Conservation (phyloP, 2,329 filamentous ascomycete species). For the Herpotrichia juniperi region DNA sequence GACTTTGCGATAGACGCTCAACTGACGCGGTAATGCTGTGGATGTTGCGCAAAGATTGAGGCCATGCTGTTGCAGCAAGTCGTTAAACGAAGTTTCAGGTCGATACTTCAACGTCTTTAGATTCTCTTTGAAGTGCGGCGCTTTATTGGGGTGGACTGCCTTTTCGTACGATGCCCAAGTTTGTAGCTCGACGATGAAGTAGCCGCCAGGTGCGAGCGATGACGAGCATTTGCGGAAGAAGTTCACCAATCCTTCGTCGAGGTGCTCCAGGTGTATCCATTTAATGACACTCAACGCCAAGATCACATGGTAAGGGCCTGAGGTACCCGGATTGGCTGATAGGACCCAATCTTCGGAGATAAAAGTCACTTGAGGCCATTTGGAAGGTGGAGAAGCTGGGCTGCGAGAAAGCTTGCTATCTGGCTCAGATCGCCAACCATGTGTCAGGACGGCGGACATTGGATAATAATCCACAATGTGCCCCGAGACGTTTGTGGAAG, state of each 20-base stretch:
- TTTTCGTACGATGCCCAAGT: conserved; percentile 45
- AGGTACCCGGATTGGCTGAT: conserved; percentile 27
- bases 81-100: conserved; percentile 42
- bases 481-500: conserved; percentile 20
- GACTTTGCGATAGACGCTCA: conserved; percentile 41
- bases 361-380: conserved; percentile 38
- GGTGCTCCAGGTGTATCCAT: conserved; percentile 47
- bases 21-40: conserved; percentile 36
- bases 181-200: conserved; percentile 39
- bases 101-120: conserved; percentile 32
- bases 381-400: conserved; percentile 18
- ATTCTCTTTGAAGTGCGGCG: conserved; percentile 39
- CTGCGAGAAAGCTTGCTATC: conserved; percentile 16
- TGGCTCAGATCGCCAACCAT: conserved; percentile 40
- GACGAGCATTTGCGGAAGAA: conserved; percentile 42
- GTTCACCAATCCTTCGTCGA: conserved; percentile 35
- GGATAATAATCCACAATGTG: conserved; percentile 42
- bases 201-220: conserved; percentile 34
- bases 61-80: conserved; percentile 32
- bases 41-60: conserved; percentile 35
- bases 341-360: conserved; percentile 40
- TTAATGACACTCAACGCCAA: conserved; percentile 48
- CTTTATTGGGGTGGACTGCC: conserved; percentile 37
- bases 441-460: conserved; percentile 40
- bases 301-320: conserved; percentile 42